phyloP scores from a whole-genome alignment of 495 filamentous ascomycete species.

The Lophium mytilinum region DNA sequence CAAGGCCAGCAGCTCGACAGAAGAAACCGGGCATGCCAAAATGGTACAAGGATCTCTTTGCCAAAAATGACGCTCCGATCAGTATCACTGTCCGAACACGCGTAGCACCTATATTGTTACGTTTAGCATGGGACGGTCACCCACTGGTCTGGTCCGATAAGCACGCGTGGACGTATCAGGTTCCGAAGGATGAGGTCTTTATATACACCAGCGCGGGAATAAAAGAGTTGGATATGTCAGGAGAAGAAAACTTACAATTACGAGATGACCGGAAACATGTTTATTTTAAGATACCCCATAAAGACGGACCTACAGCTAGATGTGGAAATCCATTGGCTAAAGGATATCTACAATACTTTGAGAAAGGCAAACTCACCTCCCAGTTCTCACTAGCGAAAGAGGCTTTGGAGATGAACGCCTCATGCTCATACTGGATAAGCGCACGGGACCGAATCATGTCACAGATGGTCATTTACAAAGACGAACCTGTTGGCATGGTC shows the following conservation, averaged over 20 bases:
- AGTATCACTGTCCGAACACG: conserved; percentile 79
- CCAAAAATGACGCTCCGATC: conserved; percentile 53
- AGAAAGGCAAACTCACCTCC: conserved; percentile 75
- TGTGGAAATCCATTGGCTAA: conserved; percentile 86
- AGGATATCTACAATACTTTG: conserved; percentile 81
- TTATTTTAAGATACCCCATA: conserved; percentile 95
- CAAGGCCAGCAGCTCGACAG: conserved; percentile 69
- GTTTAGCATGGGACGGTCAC: conserved; percentile 79
- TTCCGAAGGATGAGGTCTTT: conserved; percentile 52
- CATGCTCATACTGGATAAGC: conserved; percentile 97
- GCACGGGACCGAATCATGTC: conserved; percentile 84
- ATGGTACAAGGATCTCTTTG: conserved; percentile 91
- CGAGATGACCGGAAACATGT: conserved; percentile 55
- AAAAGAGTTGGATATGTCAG: conserved; percentile 61
- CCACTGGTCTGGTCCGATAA: conserved; percentile 89
- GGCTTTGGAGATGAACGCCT: conserved; percentile 95
- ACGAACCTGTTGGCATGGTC: conserved; percentile 40
- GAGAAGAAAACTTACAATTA: conserved; percentile 57
- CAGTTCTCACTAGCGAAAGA: conserved; percentile 86
- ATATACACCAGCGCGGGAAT: conserved; percentile 65
- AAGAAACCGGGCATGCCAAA: conserved; percentile 91
- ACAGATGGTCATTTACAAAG: conserved; percentile 85
- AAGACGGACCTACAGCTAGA: conserved; percentile 79
- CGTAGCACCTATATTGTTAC: conserved; percentile 77
- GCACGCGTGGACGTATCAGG: conserved; percentile 85